Percentiles rank a stretch among this genome's conserved stretches.
Evolutionary conservation across 2,329 filamentous ascomycete genomes (phyloP).

Genomic region (Beauveria varroae): DNA sequence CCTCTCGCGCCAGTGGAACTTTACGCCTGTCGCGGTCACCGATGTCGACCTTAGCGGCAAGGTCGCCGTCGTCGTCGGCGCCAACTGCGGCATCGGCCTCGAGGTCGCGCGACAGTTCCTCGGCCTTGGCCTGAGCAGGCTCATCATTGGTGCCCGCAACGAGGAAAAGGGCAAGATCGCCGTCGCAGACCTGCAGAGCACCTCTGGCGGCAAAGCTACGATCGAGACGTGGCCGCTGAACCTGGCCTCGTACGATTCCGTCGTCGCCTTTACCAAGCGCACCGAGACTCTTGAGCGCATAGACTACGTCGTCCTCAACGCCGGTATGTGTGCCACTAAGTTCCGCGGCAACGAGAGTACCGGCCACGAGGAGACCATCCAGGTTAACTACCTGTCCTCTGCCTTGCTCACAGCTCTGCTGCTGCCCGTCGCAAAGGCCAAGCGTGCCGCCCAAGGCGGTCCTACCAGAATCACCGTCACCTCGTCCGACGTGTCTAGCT

Average conservation of each 20-base stretch:
- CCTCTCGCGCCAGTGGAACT: conserved; percentile 5
- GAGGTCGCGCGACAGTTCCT: conserved; percentile 28
- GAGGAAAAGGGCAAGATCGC: conserved; percentile 21
- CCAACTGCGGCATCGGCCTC: conserved; percentile 27
- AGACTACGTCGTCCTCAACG: conserved; percentile 30
- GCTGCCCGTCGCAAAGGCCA: conserved; percentile 37
- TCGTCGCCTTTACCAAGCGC: conserved; percentile 29
- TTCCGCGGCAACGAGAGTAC: conserved; percentile 23
- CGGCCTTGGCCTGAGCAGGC: conserved; percentile 20
- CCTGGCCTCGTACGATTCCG: conserved; percentile 30
- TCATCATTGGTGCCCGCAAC: conserved; percentile 28
- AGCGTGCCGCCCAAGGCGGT: neutral
- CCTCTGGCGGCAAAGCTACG: no score
- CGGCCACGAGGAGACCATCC: conserved; percentile 33
- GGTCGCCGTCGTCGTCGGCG: conserved; percentile 26
- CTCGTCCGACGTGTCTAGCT: conserved; percentile 18
- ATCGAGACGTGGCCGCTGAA: conserved; percentile 30
- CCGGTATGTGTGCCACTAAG: conserved; percentile 16
- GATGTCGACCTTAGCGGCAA: conserved; percentile 14
- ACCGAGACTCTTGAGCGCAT: conserved; percentile 25
- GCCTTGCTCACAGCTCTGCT: conserved; percentile 39
- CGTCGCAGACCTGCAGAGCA: neutral
- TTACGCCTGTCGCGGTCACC: neutral
- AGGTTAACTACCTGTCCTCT: conserved; percentile 43
- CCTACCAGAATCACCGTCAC: conserved; percentile 17